Percentiles rank a stretch among this genome's conserved stretches.
phyloP scores from a whole-genome alignment of 2,329 filamentous ascomycete genomes.

The Coniochaeta sp. region DNA sequence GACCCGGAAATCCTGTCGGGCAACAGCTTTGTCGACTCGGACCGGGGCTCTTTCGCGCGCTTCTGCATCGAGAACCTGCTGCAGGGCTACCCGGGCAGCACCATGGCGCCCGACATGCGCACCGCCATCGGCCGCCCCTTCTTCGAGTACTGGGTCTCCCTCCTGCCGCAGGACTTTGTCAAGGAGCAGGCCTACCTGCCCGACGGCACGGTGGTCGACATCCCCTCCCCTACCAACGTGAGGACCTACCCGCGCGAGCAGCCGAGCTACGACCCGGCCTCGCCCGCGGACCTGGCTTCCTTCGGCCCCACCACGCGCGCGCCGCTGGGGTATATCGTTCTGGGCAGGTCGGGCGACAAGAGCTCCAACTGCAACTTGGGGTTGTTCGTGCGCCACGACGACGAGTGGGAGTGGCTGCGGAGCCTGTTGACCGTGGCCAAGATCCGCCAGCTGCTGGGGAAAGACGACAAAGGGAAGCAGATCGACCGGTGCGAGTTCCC shows the following conservation, averaged over 20 bases:
- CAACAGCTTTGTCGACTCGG: slow-evolving; percentile 18
- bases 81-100: slow-evolving; percentile 29
- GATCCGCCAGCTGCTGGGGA: slow-evolving; percentile 27
- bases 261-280: slow-evolving; percentile 8
- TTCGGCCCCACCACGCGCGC: slow-evolving; percentile 11
- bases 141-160: slow-evolving; percentile 23
- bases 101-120: slow-evolving; percentile 26
- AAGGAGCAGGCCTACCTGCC: slow-evolving; percentile 13
- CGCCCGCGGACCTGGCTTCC: slow-evolving; percentile 8
- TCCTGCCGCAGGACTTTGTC: slow-evolving; percentile 15
- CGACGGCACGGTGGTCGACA: slow-evolving; percentile 11
- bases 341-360: slow-evolving; percentile 34
- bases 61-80: slow-evolving; percentile 29
- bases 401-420: slow-evolving; percentile 39
- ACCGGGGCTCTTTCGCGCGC: slow-evolving; percentile 22
- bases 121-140: slow-evolving; percentile 27
- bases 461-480: slow-evolving; percentile 25
- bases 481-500: slow-evolving; percentile 40
- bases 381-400: slow-evolving; percentile 33
- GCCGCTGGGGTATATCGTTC: slow-evolving; percentile 22
- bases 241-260: slow-evolving; percentile 2
- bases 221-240: slow-evolving; percentile 3
- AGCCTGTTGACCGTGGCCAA: slow-evolving; percentile 29
- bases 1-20: slow-evolving; percentile 4
- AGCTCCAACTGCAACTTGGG: slow-evolving; percentile 35